Percentiles rank a stretch among this genome's conserved stretches.
These are phyloP conservation scores for Hevea brasiliensis DNA, from an alignment of 345 rosid genomes.

Conservation along the genomic window DNA sequence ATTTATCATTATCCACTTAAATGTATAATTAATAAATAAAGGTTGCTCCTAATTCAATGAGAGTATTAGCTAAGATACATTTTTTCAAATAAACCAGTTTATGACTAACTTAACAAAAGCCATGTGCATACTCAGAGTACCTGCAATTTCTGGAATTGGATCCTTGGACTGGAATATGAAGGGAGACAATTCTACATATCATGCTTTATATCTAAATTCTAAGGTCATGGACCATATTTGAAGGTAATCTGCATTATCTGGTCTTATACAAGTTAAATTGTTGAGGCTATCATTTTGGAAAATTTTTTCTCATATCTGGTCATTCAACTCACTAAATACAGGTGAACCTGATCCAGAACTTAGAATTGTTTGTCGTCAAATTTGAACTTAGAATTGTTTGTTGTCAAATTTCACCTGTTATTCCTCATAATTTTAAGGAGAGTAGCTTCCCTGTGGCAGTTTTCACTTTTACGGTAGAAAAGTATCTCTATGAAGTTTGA, in stretches of 20 bases:
- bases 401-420: conserved; percentile 81
- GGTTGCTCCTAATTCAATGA: conserved; percentile 5
- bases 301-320: background rate
- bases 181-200: conserved; percentile 77
- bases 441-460: conserved; percentile 88
- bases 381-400: too few relatives aligned
- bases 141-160: conserved; percentile 58
- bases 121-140: conserved; percentile 50
- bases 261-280: conserved; percentile 5
- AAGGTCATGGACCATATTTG: conserved; percentile 92
- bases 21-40: background rate
- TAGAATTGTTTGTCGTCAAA: conserved; percentile 81
- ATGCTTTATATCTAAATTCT: conserved; percentile 95
- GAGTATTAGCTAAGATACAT: background rate
- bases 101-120: conserved; percentile 20
- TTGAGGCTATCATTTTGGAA: background rate
- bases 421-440: conserved; percentile 91
- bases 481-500: background rate
- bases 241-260: conserved; percentile 55
- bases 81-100: too few relatives aligned
- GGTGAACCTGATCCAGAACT: conserved; percentile 97
- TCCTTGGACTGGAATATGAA: conserved; percentile 96
- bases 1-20: conserved; percentile 2
- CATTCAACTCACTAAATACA: conserved; percentile 31
- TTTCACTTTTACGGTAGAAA: conserved; percentile 76